Percentiles rank a stretch among this genome's conserved stretches.
Evolutionary conservation across 2,329 filamentous ascomycete species (phyloP).

Genomic region (Penicillium glabrum): DNA sequence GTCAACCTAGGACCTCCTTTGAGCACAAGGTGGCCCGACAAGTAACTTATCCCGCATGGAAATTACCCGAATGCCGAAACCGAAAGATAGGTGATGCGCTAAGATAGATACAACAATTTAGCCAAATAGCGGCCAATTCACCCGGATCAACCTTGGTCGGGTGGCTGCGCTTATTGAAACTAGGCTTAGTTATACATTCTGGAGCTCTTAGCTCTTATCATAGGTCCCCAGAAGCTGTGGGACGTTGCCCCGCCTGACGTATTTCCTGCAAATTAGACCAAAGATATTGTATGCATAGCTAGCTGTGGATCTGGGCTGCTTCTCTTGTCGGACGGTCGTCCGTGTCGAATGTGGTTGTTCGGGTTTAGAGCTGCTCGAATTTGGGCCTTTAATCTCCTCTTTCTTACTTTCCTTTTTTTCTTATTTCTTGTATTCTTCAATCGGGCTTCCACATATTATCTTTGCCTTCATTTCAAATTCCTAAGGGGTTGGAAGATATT

Average conservation of each 20-base stretch:
- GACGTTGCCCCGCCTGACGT: constrained; percentile 4
- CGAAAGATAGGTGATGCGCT: background rate
- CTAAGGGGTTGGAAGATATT: background rate
- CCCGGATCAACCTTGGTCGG: constrained; percentile 10
- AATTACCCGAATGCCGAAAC: background rate
- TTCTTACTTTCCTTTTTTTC: background rate
- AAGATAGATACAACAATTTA: constrained; percentile 8
- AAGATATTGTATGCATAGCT: constrained; percentile 3
- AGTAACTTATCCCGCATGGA: background rate
- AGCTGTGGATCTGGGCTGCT: background rate
- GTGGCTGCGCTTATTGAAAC: constrained; percentile 3
- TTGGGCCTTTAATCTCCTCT: background rate
- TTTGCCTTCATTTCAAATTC: background rate
- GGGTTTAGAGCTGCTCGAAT: background rate
- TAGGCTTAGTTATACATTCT: background rate
- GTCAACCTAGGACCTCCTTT: background rate
- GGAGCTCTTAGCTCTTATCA: background rate
- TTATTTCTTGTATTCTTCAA: background rate
- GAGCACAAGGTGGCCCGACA: background rate
- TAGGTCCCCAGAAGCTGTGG: background rate
- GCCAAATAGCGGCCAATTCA: constrained; percentile 17
- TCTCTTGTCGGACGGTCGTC: constrained; percentile 7
- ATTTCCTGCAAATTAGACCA: background rate
- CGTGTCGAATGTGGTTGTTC: constrained; percentile 15
- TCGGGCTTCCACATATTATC: background rate